Conservation (phyloP, 106 monocot genomes). For the Alisma plantagoaquatica region DNA sequence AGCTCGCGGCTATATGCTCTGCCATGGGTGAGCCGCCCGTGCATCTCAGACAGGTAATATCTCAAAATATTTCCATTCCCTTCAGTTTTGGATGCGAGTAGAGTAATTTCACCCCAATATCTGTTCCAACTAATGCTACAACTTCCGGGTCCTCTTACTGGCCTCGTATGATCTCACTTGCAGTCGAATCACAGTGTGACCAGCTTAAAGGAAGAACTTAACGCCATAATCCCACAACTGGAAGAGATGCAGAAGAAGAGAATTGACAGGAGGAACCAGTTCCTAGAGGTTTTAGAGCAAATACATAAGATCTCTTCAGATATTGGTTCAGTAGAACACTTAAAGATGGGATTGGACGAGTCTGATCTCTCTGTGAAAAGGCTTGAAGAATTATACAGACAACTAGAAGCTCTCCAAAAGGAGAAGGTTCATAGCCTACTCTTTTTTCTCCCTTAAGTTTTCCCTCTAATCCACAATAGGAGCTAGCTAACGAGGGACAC, state of each 20-base stretch:
- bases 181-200: constrained; percentile 20
- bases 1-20: constrained; percentile 65
- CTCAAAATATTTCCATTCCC: constrained; percentile 4
- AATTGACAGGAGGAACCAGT: constrained; percentile 37
- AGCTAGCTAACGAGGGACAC: too few relatives aligned
- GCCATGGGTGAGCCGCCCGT: constrained; percentile 55
- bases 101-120: not conserved
- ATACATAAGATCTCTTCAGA: constrained; percentile 33
- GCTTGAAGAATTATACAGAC: constrained; percentile 41
- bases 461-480: too few relatives aligned
- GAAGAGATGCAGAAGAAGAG: constrained; percentile 54
- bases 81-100: not conserved
- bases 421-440: constrained; percentile 43
- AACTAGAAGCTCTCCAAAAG: constrained; percentile 40
- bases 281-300: constrained; percentile 37
- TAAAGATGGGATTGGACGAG: constrained; percentile 29
- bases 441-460: not conserved
- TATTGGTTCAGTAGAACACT: constrained; percentile 23
- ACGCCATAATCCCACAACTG: constrained; percentile 43
- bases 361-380: constrained; percentile 44
- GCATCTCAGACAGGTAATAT: constrained; percentile 56
- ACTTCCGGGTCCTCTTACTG: not conserved
- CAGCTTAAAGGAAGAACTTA: constrained; percentile 54
- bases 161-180: not conserved
- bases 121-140: not conserved